Base-by-base conservation (phyloP, 345 rosid genomes). In the Jatropha curcas region DNA sequence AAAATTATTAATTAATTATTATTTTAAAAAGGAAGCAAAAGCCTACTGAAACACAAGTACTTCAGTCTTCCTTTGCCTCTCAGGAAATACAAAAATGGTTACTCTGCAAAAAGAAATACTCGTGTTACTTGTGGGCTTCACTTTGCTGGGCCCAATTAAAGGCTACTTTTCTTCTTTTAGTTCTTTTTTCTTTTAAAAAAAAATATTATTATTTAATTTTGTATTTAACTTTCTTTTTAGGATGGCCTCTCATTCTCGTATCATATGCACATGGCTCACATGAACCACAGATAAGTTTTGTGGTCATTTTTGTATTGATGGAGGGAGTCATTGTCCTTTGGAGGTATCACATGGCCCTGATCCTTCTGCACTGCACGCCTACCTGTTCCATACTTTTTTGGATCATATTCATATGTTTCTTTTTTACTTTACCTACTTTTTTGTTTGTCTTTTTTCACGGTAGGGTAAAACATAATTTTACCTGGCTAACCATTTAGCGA, bases 241-340 rank as follows among this genome's bases (percentile, higher is more conserved):
- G 63, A 48, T 41, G 74, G 72, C 79, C 71, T 50, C 70, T 68
- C 69, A n/a, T n/a, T n/a, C n/a, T n/a, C n/a, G n/a, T n/a, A n/a
- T n/a, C n/a, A 68, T 59, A 76, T 33, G 35, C 51, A 9, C 9
- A 7, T 59, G 5, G 65, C 60, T 52, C 68, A 12, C 56, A 62
- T 45, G 13, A 1, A 56, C 82, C 82, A 78, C 80, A 65, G 34
- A 66, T 46, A 67, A 17, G 46, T 68, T 62, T 27, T 25, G 76
- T 60, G 80, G 74, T 17, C 64, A 11, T n/a, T 31, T 56, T 20
- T n/a, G 28, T 62, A 9, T 60, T 33, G 13, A 30, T 62, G 19
- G 8, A 45, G 16, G 39, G 33, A 17, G 25, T 19, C 19, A 34
- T 28, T 31, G 77, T 68, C 74, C 51, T 56, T 59, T 62, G 59